Percentiles rank a stretch among this genome's conserved stretches.
These are phyloP conservation scores for Phytophthora cactorum DNA, from an alignment of 352 stramenopile species.

Conservation along the genomic window DNA sequence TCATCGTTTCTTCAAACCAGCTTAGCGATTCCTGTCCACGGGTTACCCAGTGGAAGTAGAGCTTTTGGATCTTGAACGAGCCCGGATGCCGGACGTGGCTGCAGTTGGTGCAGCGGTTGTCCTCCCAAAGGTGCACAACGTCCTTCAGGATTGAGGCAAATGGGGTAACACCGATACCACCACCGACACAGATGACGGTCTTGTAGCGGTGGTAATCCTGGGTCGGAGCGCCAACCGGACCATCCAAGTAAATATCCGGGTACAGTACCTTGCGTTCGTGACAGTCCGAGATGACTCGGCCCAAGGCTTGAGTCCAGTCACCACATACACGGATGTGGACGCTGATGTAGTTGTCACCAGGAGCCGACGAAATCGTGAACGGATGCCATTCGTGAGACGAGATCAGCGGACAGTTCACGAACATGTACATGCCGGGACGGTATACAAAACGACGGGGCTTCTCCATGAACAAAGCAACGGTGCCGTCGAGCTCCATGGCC, in stretches of 20 bases:
- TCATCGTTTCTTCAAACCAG: constrained; percentile 89
- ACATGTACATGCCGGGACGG: constrained; percentile 87
- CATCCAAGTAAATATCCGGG: constrained; percentile 76
- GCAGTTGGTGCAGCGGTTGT: constrained; percentile 79
- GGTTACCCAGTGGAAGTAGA: constrained; percentile 91
- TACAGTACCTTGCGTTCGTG: constrained; percentile 71
- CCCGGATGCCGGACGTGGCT: constrained; percentile 71
- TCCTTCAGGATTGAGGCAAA: constrained; percentile 85
- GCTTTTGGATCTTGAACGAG: constrained; percentile 81
- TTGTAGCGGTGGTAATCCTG: constrained; percentile 83
- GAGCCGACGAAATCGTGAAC: constrained; percentile 91
- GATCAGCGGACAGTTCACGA: constrained; percentile 86
- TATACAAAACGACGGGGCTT: constrained; percentile 79
- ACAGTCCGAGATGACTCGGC: constrained; percentile 64
- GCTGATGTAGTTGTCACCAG: constrained; percentile 82
- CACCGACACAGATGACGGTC: constrained; percentile 75
- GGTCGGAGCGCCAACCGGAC: constrained; percentile 72
- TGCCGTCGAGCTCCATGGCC: constrained; percentile 70
- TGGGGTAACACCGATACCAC: constrained; percentile 83
- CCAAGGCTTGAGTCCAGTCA: constrained; percentile 76
- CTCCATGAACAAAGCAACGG: constrained; percentile 76
- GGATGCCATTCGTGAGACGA: constrained; percentile 90
- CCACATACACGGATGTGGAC: constrained; percentile 80
- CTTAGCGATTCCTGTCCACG: constrained; percentile 77
- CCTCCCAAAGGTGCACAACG: constrained; percentile 76